Percentiles rank a stretch among this genome's conserved stretches.
Evolutionary conservation across 768 basidiomycete species (phyloP).

Genomic region (Boletus tomentosulus): DNA sequence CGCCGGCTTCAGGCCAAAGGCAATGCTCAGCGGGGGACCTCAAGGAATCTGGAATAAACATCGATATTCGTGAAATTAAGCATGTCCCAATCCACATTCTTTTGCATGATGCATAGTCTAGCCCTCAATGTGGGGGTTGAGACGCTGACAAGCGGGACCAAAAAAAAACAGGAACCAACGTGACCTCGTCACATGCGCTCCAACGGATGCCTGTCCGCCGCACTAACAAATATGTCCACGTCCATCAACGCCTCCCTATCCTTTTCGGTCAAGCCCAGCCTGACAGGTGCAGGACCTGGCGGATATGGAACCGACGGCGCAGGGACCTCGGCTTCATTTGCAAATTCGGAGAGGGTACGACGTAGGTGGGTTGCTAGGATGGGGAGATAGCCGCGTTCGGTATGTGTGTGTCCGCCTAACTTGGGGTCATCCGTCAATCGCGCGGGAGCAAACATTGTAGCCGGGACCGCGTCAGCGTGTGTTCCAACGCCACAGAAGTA

Average conservation of each 20-base stretch:
- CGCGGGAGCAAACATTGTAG: conserved; percentile 5
- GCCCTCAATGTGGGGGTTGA: neutral
- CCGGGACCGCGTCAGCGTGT: conserved; percentile 14
- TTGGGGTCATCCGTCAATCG: conserved; percentile 15
- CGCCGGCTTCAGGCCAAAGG: neutral
- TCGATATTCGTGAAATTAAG: neutral
- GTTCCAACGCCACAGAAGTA: conserved; percentile 12
- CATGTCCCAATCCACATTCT: neutral
- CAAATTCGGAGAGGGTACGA: conserved; percentile 40
- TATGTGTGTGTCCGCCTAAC: conserved; percentile 87
- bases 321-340: conserved; percentile 15
- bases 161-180: neutral
- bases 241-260: conserved; percentile 24
- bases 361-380: conserved; percentile 64
- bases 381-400: conserved; percentile 89
- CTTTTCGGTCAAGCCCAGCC: conserved; percentile 27
- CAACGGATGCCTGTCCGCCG: conserved; percentile 72
- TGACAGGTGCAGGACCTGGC: conserved; percentile 10
- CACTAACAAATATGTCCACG: conserved; percentile 67
- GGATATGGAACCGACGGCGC: conserved; percentile 27
- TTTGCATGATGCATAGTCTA: neutral
- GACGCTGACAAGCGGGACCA: neutral
- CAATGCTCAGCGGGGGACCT: neutral
- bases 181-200: conserved; percentile 45
- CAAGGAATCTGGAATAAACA: neutral